Conservation (phyloP, 768 basidiomycete genomes). For the Daedalea quercina region DNA sequence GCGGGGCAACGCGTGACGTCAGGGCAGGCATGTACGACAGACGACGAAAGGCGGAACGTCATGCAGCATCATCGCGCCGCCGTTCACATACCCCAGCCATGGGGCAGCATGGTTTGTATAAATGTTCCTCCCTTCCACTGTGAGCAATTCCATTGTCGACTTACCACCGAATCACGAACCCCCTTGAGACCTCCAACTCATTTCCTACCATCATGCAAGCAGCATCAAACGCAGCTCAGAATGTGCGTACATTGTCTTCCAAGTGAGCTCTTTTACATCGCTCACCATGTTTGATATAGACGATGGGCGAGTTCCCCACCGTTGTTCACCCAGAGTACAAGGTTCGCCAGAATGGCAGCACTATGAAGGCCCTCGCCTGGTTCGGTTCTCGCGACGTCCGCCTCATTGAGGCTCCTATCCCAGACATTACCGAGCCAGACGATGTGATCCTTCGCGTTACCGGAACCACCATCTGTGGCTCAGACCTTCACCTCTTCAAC, state of each 20-base stretch:
- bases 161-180: not conserved
- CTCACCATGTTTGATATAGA: constrained; percentile 8
- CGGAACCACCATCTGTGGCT: constrained; percentile 53
- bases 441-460: constrained; percentile 75
- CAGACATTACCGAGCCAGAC: constrained; percentile 62
- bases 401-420: constrained; percentile 41
- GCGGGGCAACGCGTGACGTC: constrained; percentile 14
- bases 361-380: constrained; percentile 68
- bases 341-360: constrained; percentile 40
- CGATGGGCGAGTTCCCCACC: constrained; percentile 33
- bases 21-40: no score
- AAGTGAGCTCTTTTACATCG: not conserved
- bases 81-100: not conserved
- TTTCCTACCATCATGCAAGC: constrained; percentile 21
- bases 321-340: constrained; percentile 39
- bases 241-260: constrained; percentile 11
- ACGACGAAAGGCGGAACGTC: constrained; percentile 3
- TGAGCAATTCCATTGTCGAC: not conserved
- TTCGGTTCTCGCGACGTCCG: constrained; percentile 47
- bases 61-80: constrained; percentile 8
- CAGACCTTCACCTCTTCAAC: constrained; percentile 59
- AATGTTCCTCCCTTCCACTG: not conserved
- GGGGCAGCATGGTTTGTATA: constrained; percentile 2
- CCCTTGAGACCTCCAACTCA: not conserved
- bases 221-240: constrained; percentile 22